Percentiles rank a stretch among this genome's conserved stretches.
These are phyloP conservation scores for Daldinia decipiens DNA, from an alignment of 495 filamentous ascomycete genomes.

Conservation along the genomic window DNA sequence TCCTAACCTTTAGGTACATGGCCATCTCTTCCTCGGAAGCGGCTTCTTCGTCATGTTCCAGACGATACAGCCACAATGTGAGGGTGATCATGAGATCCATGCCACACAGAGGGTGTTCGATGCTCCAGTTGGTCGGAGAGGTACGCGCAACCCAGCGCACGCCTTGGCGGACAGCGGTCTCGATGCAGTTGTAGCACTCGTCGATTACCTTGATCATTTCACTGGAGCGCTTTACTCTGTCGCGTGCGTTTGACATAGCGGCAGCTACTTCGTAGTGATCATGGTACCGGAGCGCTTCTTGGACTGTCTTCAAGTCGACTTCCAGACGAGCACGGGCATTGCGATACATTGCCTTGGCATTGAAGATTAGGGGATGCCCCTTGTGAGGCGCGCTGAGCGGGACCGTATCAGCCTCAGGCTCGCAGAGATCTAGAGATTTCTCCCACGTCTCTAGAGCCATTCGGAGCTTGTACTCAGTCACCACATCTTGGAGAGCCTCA, in stretches of 20 bases:
- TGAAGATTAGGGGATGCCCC: slow-evolving; percentile 98
- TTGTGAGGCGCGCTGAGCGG: slow-evolving; percentile 95
- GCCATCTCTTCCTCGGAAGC: slow-evolving; percentile 88
- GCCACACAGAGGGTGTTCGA: slow-evolving; percentile 96
- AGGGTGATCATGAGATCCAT: slow-evolving; percentile 99
- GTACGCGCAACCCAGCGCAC: slow-evolving; percentile 98
- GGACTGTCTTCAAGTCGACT: slow-evolving; percentile 93
- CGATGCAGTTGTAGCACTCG: slow-evolving; percentile 97
- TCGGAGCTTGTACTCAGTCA: slow-evolving; percentile 97
- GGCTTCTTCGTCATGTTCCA: slow-evolving; percentile 98
- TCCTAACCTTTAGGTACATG: slow-evolving; percentile 96
- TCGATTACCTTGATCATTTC: slow-evolving; percentile 99
- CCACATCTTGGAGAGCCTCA: slow-evolving; percentile 93
- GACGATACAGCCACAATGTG: slow-evolving; percentile 95
- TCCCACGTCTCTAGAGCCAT: slow-evolving; percentile 98
- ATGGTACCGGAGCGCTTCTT: slow-evolving; percentile 96
- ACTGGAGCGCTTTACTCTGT: slow-evolving; percentile 90
- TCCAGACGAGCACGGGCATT: slow-evolving; percentile 92
- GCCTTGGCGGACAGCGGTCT: slow-evolving; percentile 91
- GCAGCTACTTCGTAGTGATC: slow-evolving; percentile 96
- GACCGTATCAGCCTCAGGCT: slow-evolving; percentile 89
- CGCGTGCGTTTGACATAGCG: slow-evolving; percentile 92
- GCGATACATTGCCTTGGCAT: slow-evolving; percentile 96
- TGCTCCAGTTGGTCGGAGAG: slow-evolving; percentile 98
- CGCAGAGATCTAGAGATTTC: slow-evolving; percentile 91